These are phyloP conservation scores for Jasminum sambac DNA, from an alignment of 257 asterid species.

Conservation along the genomic window DNA sequence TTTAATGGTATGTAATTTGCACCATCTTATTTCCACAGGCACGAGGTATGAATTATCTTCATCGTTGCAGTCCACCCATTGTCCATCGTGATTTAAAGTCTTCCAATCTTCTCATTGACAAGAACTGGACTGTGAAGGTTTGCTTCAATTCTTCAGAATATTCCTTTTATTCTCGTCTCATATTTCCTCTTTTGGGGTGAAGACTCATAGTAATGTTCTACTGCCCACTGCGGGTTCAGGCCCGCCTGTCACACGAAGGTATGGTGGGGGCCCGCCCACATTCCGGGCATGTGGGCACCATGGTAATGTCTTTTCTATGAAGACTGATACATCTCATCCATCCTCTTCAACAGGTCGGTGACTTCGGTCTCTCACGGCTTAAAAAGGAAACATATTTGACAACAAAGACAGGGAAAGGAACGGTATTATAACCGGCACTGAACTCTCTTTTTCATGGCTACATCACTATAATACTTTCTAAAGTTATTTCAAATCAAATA, in stretches of 20 bases:
- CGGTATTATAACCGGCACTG: conserved; percentile 51
- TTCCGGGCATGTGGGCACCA: too few species aligned
- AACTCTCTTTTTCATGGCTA: conserved; percentile 19
- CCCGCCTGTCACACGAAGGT: too few species aligned
- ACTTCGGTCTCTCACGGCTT: conserved; percentile 91
- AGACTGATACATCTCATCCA: neutral
- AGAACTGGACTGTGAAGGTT: conserved; percentile 98
- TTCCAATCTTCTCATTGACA: conserved; percentile 94
- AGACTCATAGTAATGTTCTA: neutral
- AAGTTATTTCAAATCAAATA: conserved; percentile 1
- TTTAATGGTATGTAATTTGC: conserved; percentile 11
- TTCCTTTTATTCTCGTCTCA: neutral
- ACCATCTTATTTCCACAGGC: conserved; percentile 51
- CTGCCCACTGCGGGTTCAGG: too few species aligned
- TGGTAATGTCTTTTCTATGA: too few species aligned
- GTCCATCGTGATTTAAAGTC: conserved; percentile 96
- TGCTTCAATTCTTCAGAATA: conserved; percentile 14
- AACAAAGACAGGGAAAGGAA: conserved; percentile 89
- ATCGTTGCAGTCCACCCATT: conserved; percentile 78
- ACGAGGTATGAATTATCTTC: conserved; percentile 95
- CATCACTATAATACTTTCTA: conserved; percentile 12
- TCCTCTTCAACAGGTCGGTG: conserved; percentile 72
- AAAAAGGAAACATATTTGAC: conserved; percentile 80
- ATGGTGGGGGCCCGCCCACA: too few species aligned
- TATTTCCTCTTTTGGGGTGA: neutral